Base-by-base conservation (phyloP, 306 rosid species). In the Trifolium pratense region DNA sequence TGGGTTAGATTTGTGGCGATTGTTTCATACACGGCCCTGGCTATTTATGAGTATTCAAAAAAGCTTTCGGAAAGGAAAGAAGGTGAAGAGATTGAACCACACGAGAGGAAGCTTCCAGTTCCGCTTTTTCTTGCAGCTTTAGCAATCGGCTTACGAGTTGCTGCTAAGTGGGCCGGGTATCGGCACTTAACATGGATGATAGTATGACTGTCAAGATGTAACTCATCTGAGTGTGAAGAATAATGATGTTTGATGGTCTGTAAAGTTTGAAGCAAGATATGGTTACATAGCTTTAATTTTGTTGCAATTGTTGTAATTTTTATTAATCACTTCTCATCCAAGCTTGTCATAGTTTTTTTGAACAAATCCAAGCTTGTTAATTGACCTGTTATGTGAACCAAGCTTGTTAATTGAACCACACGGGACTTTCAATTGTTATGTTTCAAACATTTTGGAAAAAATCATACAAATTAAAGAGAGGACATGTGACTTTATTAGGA, bases 171-270 rank as follows among this genome's bases (percentile, higher is more conserved):
- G 97, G 95, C 92, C 7, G 95, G 97, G 15, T 84, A 94, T 68
- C 83, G 96, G 60, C 97, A 94, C 86, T 84, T 91, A 84, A 89
- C 95, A 49, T 94, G 98, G 98, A 91, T 87, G 95, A 83, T 84
- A 60, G 92, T 79, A 14, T 91, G 82, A 89, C 60, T 14, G 26
- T 53, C 1, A 25, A 14, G 36, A 58, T 20, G 9, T 20, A 5
- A 15, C 37, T 59, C 18, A 29, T 53, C 34, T 7, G 52, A 18
- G 17, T 34, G 11, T 3, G 42, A 7, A 52, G 40, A 37, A 58
- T 48, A 74, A 20, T 46, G 71, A 55, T 29, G 71, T 51, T 16
- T 59, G 55, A 40, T 60, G 77, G 12, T 70, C 68, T 49, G 56
- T 60, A 13, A n/a, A 65, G 51, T 77, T 75, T 71, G 76, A 61